These are phyloP conservation scores for Cyclostephanos invisitatus DNA, from an alignment of 108 stramenopile genomes.

Conservation along the genomic window DNA sequence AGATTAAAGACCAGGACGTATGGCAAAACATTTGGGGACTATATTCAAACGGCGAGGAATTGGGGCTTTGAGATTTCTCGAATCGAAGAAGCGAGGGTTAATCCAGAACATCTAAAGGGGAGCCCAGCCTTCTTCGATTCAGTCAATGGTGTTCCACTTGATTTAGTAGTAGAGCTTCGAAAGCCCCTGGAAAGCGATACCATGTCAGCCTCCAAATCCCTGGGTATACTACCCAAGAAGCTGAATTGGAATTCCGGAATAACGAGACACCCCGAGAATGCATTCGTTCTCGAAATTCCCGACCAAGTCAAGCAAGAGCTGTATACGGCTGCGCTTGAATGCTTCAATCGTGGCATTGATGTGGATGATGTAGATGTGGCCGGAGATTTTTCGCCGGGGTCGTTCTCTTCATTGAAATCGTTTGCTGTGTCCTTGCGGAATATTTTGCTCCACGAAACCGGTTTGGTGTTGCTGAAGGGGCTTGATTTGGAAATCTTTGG, in stretches of 20 bases:
- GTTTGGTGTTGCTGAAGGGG: constrained; percentile 16
- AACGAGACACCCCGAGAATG: constrained; percentile 1
- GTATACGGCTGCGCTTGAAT: not conserved
- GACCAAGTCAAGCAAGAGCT: constrained; percentile 9
- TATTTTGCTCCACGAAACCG: constrained; percentile 8
- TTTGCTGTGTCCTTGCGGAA: constrained; percentile 10
- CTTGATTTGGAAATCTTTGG: constrained; percentile 10
- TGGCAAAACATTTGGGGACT: constrained; percentile 7
- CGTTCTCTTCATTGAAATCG: constrained; percentile 1
- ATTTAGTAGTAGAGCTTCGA: constrained; percentile 6
- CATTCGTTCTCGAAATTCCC: constrained; percentile 4
- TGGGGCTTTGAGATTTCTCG: constrained; percentile 9
- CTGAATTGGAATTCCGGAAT: constrained; percentile 10
- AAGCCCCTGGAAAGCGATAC: not conserved
- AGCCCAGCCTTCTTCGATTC: too few relatives aligned
- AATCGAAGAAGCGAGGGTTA: constrained; percentile 3
- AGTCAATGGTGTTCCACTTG: too few relatives aligned
- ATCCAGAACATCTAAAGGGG: not conserved
- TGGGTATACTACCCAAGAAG: constrained; percentile 15
- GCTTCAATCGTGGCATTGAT: not conserved
- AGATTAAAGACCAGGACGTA: constrained; percentile 1
- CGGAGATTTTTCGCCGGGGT: constrained; percentile 8
- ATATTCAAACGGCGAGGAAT: not conserved
- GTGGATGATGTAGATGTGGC: constrained; percentile 3
- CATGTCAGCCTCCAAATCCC: not conserved